phyloP scores from a whole-genome alignment of 1,284 basidiomycete species.

The Mrakiaceae sp. region DNA sequence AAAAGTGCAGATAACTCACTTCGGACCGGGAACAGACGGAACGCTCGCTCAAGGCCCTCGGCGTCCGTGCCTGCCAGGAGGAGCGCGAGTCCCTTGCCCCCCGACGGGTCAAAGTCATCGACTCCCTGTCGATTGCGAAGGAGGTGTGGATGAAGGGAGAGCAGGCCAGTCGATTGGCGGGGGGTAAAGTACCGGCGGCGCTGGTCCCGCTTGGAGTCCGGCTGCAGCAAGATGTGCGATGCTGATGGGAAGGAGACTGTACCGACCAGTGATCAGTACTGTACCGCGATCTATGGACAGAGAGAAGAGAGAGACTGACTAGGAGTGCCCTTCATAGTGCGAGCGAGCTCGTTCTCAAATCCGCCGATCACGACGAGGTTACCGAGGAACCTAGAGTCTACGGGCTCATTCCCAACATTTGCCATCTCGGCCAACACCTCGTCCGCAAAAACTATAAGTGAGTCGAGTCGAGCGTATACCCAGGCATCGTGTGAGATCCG shows the following conservation, averaged over 20 bases:
- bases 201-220: no score
- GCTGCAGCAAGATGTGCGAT: no score
- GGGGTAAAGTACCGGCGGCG: no score
- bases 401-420: no score
- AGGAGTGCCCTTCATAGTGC: constrained; percentile 24
- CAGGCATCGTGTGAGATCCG: constrained; percentile 57
- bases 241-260: constrained; percentile 29
- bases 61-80: constrained; percentile 50
- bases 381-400: constrained; percentile 29
- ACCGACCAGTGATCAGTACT: neutral
- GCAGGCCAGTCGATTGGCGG: constrained; percentile 32
- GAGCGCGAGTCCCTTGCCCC: constrained; percentile 37
- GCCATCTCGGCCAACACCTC: constrained; percentile 32
- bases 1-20: constrained; percentile 27
- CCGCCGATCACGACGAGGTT: constrained; percentile 46
- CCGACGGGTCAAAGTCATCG: constrained; percentile 30
- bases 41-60: constrained; percentile 49
- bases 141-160: constrained; percentile 56
- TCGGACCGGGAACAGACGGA: constrained; percentile 63
- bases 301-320: constrained; percentile 19
- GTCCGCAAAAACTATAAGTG: constrained; percentile 44
- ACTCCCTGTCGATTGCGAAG: no score
- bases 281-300: neutral
- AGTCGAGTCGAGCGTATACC: constrained; percentile 57
- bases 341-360: constrained; percentile 28